Evolutionary conservation across 73 alveolate genomes (phyloP), one percentile per base, ranked within the genome.

Genomic region (Urostyla sp.): DNA sequence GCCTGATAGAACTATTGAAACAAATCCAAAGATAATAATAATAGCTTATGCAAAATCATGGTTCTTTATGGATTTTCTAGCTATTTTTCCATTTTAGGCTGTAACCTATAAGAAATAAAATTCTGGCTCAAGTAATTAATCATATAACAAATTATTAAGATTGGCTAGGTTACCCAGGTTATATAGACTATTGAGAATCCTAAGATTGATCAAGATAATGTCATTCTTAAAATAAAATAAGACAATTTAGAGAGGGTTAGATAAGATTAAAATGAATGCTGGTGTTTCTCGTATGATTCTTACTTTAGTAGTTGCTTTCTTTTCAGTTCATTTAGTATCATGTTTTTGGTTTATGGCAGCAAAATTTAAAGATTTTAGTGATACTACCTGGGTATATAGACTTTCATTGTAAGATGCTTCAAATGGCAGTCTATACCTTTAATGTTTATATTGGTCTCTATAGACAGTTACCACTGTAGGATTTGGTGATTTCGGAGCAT

Each of bases 361-460:
- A 21, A 80, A 69, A 37, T 18, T 87, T 6, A 78, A 87, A 15
- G 89, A 87, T 35, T 51, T 73, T 13, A 50, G 63, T 45, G 87
- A 87, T 7, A 82, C 78, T 16, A 80, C 94, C 16, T 86, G 94
- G 90, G 94, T 86, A 26, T 52, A 46, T n/a, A 72, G 91, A 31
- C 28, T 84, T 18, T 85, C 73, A 4, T 27, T 77, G 31, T 16
- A 34, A 3, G 93, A 92, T 78, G 58, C 59, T 16, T 49, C 55
- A 5, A 51, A 79, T n/a, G 0, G 76, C 46, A 69, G 72, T 49
- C 67, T 58, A 34, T 92, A 90, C 37, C 46, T 86, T 13, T 75
- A 46, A 44, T 44, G 92, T 36, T 23, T 87, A 34, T 92, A 92
- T 81, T 92, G 86, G 86, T 49, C 86, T 13, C 27, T 73, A 5